Conservation (phyloP, 108 stramenopile species). For the Schizochytrium sp. region DNA sequence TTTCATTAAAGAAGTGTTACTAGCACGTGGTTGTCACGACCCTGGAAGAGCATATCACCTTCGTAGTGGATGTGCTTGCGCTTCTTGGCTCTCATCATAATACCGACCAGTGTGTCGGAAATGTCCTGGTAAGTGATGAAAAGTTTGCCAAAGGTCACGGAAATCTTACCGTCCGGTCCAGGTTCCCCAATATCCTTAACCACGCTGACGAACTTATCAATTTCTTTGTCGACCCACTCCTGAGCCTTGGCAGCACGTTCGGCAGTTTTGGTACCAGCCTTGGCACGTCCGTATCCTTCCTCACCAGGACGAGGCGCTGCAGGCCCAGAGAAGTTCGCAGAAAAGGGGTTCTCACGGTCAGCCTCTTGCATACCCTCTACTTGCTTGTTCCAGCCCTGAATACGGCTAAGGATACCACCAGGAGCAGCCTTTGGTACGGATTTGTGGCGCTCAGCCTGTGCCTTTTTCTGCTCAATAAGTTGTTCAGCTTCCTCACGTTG, state of each 20-base stretch:
- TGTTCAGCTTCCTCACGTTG: conserved; percentile 55
- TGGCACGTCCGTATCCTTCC: conserved; percentile 46
- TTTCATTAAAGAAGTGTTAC: background rate
- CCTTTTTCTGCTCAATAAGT: conserved; percentile 24
- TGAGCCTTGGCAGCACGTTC: conserved; percentile 48
- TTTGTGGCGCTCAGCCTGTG: background rate
- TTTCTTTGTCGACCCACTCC: conserved; percentile 60
- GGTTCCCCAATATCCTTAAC: conserved; percentile 36
- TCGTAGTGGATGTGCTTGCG: conserved; percentile 62
- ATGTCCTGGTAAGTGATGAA: conserved; percentile 51
- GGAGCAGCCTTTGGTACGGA: conserved; percentile 4
- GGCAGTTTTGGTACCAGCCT: conserved; percentile 52
- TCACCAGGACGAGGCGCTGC: background rate
- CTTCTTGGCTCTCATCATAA: conserved; percentile 60
- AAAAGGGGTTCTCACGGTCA: background rate
- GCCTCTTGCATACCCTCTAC: background rate
- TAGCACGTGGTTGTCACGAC: conserved; percentile 20
- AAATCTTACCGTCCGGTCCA: background rate
- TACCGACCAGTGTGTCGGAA: conserved; percentile 48
- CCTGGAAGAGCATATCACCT: conserved; percentile 61
- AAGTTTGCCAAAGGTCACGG: conserved; percentile 50
- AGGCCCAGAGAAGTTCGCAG: background rate
- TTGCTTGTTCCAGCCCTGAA: conserved; percentile 47
- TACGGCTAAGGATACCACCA: conserved; percentile 25
- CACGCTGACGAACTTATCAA: conserved; percentile 22